Base-by-base conservation (phyloP, 2,329 filamentous ascomycete genomes). In the Pestalotiopsis sp. region DNA sequence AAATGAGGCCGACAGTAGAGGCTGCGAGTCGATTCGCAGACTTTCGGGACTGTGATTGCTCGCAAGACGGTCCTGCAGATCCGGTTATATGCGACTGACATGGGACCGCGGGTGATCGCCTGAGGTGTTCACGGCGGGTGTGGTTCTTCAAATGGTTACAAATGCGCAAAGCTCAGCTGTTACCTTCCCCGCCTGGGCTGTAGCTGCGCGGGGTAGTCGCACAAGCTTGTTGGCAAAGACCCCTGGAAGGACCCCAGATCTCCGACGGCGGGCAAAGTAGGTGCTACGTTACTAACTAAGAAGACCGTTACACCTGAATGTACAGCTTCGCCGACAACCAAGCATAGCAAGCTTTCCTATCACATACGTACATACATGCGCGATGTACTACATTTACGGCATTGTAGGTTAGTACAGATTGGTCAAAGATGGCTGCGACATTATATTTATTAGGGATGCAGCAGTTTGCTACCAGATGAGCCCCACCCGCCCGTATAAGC, bases 11-110 rank as follows among this genome's bases (percentile, higher is more conserved):
- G 56, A 3, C 44, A 52, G 17, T 52, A 52, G 10, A 52, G 44
- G 20, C 26, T 14, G 24, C 24, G 56, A 35, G 26, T 35, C 56
- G 56, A 58, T 58, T 5, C 11, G 56, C 22, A 13, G 56, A 35
- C 22, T 20, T 58, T 52, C 20, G 61, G n/a, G 13, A 44, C 20
- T 44, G n/a, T 55, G 20, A 20, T 24, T 52, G 39, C 26, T 20
- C 30, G 64, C 17, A 48, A 22, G n/a, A 66, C 11, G 9, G n/a
- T 66, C 55, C 40, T n/a, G 22, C 30, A 59, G 55, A 66, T n/a
- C 55, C 38, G 64, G 39, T 17, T n/a, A 35, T 59, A 66, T 24
- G 55, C 55, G 52, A 30, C 26, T 17, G 56, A 60, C 64, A 66
- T 66, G 52, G 22, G 52, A 17, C 10, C 26, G 9, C 13, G 13